phyloP scores from a whole-genome alignment of 164 flowering plant species.

The Sedum album region DNA sequence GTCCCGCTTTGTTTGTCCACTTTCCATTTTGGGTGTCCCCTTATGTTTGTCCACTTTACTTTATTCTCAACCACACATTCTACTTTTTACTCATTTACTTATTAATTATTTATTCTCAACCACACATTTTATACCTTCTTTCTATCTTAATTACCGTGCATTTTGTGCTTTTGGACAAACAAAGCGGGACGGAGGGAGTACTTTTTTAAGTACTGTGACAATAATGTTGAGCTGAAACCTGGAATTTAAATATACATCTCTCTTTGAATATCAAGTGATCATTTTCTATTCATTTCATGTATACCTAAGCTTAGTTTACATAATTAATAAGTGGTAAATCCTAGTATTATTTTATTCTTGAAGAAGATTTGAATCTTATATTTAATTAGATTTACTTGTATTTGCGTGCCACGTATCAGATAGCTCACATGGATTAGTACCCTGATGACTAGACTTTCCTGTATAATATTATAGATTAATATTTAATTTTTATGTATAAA shows the following conservation, averaged over 20 bases:
- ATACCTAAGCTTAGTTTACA: neutral
- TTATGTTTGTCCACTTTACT: no score
- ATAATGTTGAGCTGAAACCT: neutral
- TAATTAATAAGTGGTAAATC: neutral
- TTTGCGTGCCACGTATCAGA: neutral
- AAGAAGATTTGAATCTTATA: conserved; percentile 3
- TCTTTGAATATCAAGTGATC: neutral
- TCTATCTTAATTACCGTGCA: no score
- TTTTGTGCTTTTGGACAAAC: no score
- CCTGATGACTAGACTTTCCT: neutral
- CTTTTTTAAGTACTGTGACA: neutral
- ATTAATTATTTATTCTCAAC: no score
- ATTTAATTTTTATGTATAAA: neutral
- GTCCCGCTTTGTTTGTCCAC: no score
- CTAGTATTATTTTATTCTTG: neutral
- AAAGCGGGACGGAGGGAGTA: no score
- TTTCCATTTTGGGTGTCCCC: no score
- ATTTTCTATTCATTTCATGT: neutral
- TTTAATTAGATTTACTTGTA: neutral
- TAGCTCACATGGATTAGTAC: conserved; percentile 4
- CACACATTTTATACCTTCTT: no score
- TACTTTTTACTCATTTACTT: no score
- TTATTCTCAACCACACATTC: no score
- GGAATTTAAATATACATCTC: neutral
- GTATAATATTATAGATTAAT: neutral